Percentiles rank a stretch among this genome's conserved stretches.
Evolutionary conservation across 2,329 filamentous ascomycete species (phyloP).

Genomic region (Apiospora rasikravindrae): DNA sequence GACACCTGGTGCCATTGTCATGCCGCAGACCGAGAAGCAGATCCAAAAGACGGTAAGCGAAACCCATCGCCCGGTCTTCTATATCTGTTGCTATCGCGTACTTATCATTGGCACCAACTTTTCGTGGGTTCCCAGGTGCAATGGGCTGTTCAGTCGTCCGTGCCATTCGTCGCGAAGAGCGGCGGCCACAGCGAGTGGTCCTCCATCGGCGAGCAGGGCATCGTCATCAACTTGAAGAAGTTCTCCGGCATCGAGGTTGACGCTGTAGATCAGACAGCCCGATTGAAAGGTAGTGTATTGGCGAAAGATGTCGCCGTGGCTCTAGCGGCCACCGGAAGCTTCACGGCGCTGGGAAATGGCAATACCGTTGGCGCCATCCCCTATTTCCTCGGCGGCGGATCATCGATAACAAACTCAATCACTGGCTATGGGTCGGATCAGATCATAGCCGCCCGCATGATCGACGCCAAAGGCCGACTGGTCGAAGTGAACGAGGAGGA

Average conservation of each 20-base stretch:
- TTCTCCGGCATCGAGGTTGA: constrained; percentile 23
- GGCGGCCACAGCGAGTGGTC: constrained; percentile 29
- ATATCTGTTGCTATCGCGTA: too few species aligned
- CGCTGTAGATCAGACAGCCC: constrained; percentile 31
- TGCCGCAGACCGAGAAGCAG: too few species aligned
- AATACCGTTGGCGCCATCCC: constrained; percentile 38
- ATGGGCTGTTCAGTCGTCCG: constrained; percentile 17
- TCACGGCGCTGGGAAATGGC: constrained; percentile 35
- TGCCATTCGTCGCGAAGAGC: constrained; percentile 24
- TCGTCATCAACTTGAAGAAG: constrained; percentile 27
- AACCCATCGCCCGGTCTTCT: too few species aligned
- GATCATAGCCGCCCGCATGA: constrained; percentile 32
- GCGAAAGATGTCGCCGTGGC: constrained; percentile 28
- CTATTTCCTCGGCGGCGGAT: constrained; percentile 30
- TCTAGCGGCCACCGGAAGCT: constrained; percentile 34
- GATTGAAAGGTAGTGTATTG: too few species aligned
- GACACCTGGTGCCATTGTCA: too few species aligned
- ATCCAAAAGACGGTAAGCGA: too few species aligned
- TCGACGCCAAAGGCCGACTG: constrained; percentile 36
- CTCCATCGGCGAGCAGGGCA: constrained; percentile 24
- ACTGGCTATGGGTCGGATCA: constrained; percentile 34
- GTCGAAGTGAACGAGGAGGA: constrained; percentile 31
- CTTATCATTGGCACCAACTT: too few species aligned
- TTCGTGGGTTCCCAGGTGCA: not conserved
- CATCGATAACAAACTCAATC: constrained; percentile 24